Conservation (phyloP, 306 rosid species). For the Acacia melanoxylon region DNA sequence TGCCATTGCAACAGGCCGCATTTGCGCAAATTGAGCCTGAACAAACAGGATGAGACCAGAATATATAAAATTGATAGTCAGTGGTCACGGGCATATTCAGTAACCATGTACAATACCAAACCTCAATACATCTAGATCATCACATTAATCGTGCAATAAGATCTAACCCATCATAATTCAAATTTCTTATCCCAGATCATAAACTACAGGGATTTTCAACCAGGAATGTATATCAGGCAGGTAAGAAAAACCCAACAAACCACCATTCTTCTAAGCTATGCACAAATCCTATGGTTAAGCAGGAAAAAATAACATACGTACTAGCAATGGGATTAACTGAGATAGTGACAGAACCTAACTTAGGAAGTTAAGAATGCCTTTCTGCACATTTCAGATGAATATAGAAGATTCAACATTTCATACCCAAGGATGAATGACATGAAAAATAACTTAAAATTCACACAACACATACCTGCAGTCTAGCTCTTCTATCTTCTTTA, state of each 20-base stretch:
- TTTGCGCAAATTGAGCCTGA: constrained; percentile 97
- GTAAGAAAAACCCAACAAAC: background rate
- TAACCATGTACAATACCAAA: constrained; percentile 1
- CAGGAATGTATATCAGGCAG: background rate
- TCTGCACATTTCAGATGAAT: background rate
- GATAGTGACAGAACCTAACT: background rate
- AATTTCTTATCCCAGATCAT: constrained; percentile 4
- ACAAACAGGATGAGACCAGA: constrained; percentile 15
- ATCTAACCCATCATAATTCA: background rate
- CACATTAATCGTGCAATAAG: background rate
- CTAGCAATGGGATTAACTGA: no score
- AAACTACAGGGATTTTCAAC: background rate
- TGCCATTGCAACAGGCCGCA: constrained; percentile 86
- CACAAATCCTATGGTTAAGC: background rate
- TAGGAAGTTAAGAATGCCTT: background rate
- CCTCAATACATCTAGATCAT: background rate
- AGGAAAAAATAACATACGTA: background rate
- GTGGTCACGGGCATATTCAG: background rate
- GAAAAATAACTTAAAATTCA: background rate
- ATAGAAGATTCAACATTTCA: background rate
- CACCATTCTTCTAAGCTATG: background rate
- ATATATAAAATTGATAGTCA: constrained; percentile 1
- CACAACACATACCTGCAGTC: constrained; percentile 77
- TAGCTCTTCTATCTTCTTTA: constrained; percentile 97
- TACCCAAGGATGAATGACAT: background rate